Evolutionary conservation across 1,284 basidiomycete species (phyloP).

Genomic region (Microbotryum scabiosae): DNA sequence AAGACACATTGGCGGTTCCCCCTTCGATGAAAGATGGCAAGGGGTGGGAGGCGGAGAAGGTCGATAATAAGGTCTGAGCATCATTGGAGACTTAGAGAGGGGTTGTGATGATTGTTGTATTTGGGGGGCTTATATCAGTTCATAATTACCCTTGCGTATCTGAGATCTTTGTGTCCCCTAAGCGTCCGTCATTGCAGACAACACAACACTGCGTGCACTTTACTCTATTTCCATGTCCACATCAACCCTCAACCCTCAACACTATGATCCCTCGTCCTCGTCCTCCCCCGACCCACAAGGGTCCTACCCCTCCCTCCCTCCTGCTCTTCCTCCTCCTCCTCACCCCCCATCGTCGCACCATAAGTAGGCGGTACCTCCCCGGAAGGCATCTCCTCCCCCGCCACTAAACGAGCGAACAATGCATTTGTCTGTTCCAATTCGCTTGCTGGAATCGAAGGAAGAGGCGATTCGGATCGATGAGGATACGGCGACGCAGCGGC

Average conservation of each 20-base stretch:
- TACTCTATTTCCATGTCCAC: constrained; percentile 3
- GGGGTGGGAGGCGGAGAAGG: no score
- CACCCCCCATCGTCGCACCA: constrained; percentile 40
- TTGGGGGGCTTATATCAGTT: no score
- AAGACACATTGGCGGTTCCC: no score
- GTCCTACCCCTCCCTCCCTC: background rate
- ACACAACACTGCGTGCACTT: background rate
- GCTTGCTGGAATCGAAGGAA: background rate
- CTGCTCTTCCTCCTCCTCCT: background rate
- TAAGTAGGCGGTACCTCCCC: constrained; percentile 61
- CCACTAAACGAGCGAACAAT: constrained; percentile 49
- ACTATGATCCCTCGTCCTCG: background rate
- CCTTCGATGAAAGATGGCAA: no score
- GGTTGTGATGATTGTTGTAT: no score
- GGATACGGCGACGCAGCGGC: constrained; percentile 25
- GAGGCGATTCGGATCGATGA: background rate
- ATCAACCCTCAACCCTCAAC: background rate
- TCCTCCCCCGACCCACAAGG: background rate
- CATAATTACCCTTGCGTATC: no score
- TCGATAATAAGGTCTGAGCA: no score
- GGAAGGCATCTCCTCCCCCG: constrained; percentile 54
- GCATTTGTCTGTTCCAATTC: background rate
- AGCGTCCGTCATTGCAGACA: no score
- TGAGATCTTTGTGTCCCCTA: no score
- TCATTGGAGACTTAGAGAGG: no score